Percentiles rank a stretch among this genome's conserved stretches.
These are phyloP conservation scores for Solanum peruvianum DNA, from an alignment of 257 asterid genomes.

Conservation along the genomic window DNA sequence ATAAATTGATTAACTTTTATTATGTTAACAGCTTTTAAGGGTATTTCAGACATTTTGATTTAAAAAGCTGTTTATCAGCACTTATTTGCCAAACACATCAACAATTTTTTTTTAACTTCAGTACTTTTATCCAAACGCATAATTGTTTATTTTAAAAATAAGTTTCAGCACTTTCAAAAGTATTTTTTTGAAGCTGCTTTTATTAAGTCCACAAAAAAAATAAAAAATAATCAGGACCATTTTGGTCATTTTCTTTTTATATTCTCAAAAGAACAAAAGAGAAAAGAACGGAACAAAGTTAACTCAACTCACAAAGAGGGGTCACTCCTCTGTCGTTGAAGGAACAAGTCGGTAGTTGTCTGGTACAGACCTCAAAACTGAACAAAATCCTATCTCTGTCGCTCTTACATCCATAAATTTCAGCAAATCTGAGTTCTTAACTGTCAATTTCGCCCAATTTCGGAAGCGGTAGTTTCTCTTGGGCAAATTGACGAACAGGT, in stretches of 20 bases:
- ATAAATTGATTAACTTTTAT: too few relatives aligned
- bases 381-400: neutral
- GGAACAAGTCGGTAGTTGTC: neutral
- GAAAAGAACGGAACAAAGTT: too few relatives aligned
- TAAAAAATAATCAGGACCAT: neutral
- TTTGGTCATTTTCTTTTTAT: neutral
- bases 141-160: too few relatives aligned
- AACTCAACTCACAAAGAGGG: neutral
- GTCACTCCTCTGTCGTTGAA: neutral
- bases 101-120: too few relatives aligned
- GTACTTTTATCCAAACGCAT: too few relatives aligned
- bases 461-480: neutral
- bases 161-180: too few relatives aligned
- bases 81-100: too few relatives aligned
- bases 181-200: too few relatives aligned
- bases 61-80: too few relatives aligned
- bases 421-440: neutral
- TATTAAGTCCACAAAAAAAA: too few relatives aligned
- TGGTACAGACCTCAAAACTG: neutral
- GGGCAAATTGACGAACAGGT: neutral
- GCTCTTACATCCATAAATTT: neutral
- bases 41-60: too few relatives aligned
- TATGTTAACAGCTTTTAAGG: too few relatives aligned
- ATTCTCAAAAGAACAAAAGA: neutral
- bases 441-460: neutral